phyloP scores from a whole-genome alignment of 129 eudicot genomes.

The Glebionis coronaria region DNA sequence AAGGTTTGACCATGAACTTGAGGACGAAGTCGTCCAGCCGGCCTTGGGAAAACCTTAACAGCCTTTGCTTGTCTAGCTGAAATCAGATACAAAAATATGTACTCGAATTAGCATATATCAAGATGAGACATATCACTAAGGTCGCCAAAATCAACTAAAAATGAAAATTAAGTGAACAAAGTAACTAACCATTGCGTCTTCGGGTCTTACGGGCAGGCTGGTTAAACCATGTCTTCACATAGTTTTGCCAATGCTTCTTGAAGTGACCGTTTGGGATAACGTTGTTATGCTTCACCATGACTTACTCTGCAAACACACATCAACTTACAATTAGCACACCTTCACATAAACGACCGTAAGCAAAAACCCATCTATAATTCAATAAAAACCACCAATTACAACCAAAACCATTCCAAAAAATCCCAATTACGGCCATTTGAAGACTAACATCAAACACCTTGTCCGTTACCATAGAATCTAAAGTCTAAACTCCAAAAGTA shows the following conservation, averaged over 20 bases:
- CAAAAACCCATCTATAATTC: too few species aligned
- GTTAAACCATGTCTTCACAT: conserved; percentile 61
- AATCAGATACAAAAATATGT: neutral
- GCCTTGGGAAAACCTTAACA: conserved; percentile 71
- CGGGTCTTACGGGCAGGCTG: conserved; percentile 57
- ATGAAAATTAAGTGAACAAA: neutral
- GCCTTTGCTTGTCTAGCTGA: conserved; percentile 73
- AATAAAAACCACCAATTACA: too few species aligned
- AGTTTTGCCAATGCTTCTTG: conserved; percentile 68
- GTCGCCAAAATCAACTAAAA: neutral
- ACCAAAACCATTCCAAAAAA: too few species aligned
- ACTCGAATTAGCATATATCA: neutral
- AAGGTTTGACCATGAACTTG: conserved; percentile 62
- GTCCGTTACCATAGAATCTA: too few species aligned
- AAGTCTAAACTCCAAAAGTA: too few species aligned
- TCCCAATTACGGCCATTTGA: too few species aligned
- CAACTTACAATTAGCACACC: neutral
- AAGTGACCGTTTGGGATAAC: conserved; percentile 57
- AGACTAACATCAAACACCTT: too few species aligned
- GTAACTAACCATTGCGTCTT: conserved; percentile 40
- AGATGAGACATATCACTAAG: neutral
- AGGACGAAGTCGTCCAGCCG: conserved; percentile 74
- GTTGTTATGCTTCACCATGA: conserved; percentile 69
- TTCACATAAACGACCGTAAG: too few species aligned
- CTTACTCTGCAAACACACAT: conserved; percentile 29